These are phyloP conservation scores for Podila verticillata DNA, from an alignment of 192 early-diverging fungal species.

Conservation along the genomic window DNA sequence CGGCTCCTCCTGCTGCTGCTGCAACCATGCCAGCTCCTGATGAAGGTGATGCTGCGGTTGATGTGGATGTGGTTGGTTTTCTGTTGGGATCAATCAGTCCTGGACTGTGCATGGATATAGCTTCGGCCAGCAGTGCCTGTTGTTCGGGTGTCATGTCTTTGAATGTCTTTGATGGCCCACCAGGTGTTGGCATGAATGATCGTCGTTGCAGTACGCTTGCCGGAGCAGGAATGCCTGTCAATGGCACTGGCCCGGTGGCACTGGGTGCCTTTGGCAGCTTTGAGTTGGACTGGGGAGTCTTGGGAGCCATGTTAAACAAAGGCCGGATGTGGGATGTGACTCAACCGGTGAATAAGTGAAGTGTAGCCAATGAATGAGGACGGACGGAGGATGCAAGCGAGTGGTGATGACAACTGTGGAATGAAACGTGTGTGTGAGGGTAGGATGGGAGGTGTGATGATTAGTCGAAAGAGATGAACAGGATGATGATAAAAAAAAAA, in stretches of 20 bases:
- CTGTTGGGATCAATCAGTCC: conserved; percentile 32
- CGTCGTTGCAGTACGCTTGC: conserved; percentile 30
- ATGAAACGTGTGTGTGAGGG: not conserved
- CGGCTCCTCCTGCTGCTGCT: not conserved
- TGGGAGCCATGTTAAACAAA: conserved; percentile 30
- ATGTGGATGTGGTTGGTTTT: conserved; percentile 8
- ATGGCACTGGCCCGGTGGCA: conserved; percentile 23
- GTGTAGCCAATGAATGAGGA: not conserved
- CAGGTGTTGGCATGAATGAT: conserved; percentile 20
- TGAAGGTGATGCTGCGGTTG: not conserved
- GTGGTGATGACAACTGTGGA: not conserved
- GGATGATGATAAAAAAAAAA: not conserved
- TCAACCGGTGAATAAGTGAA: not conserved
- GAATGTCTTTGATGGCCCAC: conserved; percentile 28
- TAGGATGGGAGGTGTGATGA: not conserved
- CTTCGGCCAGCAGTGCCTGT: conserved; percentile 50
- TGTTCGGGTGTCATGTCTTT: conserved; percentile 56
- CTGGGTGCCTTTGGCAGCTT: conserved; percentile 54
- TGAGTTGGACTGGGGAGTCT: conserved; percentile 48
- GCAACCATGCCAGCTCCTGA: not conserved
- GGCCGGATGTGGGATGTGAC: no score
- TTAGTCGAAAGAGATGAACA: not conserved
- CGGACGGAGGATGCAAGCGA: not conserved
- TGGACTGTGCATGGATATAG: conserved; percentile 52
- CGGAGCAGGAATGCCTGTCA: conserved; percentile 40